Evolutionary conservation across 1,139 yeast genomes (phyloP).

Genomic region (Kodamaea sp.): DNA sequence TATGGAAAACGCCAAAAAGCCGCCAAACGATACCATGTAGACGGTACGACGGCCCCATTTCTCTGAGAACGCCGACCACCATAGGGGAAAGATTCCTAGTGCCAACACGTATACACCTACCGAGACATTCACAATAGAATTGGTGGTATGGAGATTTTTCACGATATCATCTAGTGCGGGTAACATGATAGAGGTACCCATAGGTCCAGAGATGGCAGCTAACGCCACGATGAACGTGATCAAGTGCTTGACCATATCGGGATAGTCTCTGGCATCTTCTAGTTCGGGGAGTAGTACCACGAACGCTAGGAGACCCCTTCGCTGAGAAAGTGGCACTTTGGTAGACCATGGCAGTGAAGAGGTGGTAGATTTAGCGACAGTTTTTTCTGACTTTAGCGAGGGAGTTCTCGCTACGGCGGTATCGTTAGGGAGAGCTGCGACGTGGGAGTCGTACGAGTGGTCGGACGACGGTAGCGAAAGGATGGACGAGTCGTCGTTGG

Average conservation of each 20-base stretch:
- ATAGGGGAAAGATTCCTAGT: conserved; percentile 77
- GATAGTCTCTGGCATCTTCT: conserved; percentile 69
- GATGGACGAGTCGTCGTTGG: conserved; percentile 1
- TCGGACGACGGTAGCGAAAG: conserved; percentile 6
- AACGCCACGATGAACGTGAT: conserved; percentile 67
- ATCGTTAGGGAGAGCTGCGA: conserved; percentile 4
- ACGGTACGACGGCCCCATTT: conserved; percentile 72
- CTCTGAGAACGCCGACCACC: conserved; percentile 89
- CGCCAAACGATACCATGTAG: conserved; percentile 64
- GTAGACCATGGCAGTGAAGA: background rate
- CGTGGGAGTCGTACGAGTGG: conserved; percentile 9
- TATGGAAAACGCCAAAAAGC: conserved; percentile 65
- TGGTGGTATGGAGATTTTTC: conserved; percentile 53
- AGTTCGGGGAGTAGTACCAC: conserved; percentile 68
- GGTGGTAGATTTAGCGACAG: background rate
- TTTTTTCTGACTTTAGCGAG: background rate
- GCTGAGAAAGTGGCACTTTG: conserved; percentile 40
- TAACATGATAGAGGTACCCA: conserved; percentile 85
- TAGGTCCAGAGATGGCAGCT: conserved; percentile 82
- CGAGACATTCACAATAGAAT: conserved; percentile 67
- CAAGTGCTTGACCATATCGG: conserved; percentile 46
- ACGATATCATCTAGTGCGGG: conserved; percentile 74
- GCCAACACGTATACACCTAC: conserved; percentile 78
- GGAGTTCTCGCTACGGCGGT: too few relatives aligned
- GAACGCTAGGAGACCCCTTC: conserved; percentile 58